Evolutionary conservation across 352 stramenopile species (phyloP), one percentile per base, ranked within the genome.

Genomic region (Phytophthora foliorum): DNA sequence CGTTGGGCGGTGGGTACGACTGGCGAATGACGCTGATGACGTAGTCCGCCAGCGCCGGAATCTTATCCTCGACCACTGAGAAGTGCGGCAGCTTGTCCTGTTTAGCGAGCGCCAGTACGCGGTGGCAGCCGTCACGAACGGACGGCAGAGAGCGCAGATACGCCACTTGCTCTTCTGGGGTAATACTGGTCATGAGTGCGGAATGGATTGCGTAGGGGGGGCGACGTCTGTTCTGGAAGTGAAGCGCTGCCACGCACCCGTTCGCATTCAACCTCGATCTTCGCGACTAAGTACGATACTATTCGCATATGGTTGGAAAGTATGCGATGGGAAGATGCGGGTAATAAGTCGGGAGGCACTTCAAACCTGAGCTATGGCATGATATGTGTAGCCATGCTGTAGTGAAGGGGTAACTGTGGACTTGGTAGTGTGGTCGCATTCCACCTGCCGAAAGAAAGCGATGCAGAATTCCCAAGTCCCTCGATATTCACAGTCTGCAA

Each of bases 131-230:
- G 19, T 90, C 78, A 34, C 87, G 86, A 27, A 96, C 81, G 10
- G 83, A 93, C 44, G 71, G 67, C 44, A 96, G 79, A 22, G 83
- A 91, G 42, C 87, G 87, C 48, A 96, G 63, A 60, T 89, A 92
- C 63, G 45, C 56, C 31, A 93, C 84, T 69, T 75, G 71, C 4
- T 80, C 65, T 38, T 60, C 32, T 36, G 67, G 42, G 21, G 68
- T n/a, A n/a, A n/a, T n/a, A n/a, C n/a, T n/a, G n/a, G n/a, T n/a
- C n/a, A n/a, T n/a, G n/a, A 57, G 27, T 54, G 52, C 14, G 34
- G 34, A 41, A 19, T n/a, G 29, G 29, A 34, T 34, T 34, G 29
- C 29, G 29, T 34, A 34, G 29, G 25, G 5, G 25, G 29, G 7
- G 29, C 29, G 29, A n/a, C n/a, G n/a, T n/a, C n/a, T n/a, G n/a